Conservation (phyloP, 306 rosid genomes). For the Cicer bijugum region DNA sequence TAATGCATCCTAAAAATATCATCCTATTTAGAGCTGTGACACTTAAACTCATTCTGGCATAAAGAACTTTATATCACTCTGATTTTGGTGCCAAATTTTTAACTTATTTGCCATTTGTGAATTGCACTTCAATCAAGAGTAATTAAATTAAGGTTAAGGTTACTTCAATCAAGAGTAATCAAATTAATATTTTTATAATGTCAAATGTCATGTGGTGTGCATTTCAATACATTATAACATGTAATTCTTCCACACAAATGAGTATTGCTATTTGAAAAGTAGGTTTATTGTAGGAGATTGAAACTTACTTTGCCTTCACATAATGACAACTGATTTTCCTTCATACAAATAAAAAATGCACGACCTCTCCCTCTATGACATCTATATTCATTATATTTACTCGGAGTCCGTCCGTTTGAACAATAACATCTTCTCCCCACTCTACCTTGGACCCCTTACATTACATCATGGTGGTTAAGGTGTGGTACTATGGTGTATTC, state of each 20-base stretch:
- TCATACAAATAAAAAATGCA: background rate
- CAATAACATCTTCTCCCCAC: background rate
- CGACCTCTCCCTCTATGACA: background rate
- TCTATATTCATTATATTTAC: background rate
- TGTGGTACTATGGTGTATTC: background rate
- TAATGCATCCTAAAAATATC: slow-evolving; percentile 14
- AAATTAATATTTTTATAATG: slow-evolving; percentile 5
- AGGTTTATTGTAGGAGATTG: slow-evolving; percentile 14
- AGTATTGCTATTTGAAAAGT: slow-evolving; percentile 6
- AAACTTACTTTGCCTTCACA: slow-evolving; percentile 18
- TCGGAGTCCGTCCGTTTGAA: background rate
- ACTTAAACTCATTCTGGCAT: slow-evolving; percentile 7
- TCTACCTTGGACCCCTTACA: background rate
- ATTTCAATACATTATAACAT: slow-evolving; percentile 11
- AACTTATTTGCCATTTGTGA: slow-evolving; percentile 9
- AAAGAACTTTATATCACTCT: slow-evolving; percentile 22
- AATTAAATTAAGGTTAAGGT: slow-evolving; percentile 23
- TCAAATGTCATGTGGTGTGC: slow-evolving; percentile 17
- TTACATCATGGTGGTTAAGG: background rate
- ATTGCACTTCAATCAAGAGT: slow-evolving; percentile 29
- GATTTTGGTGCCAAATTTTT: slow-evolving; percentile 23
- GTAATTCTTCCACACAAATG: slow-evolving; percentile 11
- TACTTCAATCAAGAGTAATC: slow-evolving; percentile 6
- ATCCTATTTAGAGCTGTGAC: background rate
- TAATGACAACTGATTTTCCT: background rate